Evolutionary conservation across 768 basidiomycete genomes (phyloP).

Genomic region (Asterophora parasitica): DNA sequence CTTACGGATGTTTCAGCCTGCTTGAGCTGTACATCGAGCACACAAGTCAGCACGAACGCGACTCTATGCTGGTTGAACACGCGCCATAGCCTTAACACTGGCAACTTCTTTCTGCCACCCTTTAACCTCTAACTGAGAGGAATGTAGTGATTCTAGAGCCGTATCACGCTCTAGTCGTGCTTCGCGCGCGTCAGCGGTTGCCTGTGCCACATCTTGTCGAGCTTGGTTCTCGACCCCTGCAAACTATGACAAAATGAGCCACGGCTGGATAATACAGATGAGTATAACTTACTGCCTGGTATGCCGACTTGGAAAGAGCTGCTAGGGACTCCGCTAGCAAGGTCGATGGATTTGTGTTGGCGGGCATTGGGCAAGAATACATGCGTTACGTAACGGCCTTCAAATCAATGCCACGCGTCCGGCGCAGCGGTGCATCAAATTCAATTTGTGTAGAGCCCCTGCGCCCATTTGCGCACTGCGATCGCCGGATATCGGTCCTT

Average conservation of each 20-base stretch:
- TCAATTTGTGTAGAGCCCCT: too few relatives aligned
- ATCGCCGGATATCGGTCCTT: too few relatives aligned
- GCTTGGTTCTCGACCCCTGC: conserved; percentile 52
- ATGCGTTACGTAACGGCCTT: too few relatives aligned
- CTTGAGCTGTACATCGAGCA: conserved; percentile 40
- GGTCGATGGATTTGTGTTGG: conserved; percentile 14
- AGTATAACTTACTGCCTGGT: conserved; percentile 19
- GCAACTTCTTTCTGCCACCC: conserved; percentile 42
- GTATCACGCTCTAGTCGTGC: conserved; percentile 47
- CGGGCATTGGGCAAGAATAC: conserved; percentile 7
- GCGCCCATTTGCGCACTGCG: too few relatives aligned
- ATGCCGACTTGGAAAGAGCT: conserved; percentile 18
- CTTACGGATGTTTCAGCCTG: conserved; percentile 56
- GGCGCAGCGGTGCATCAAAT: too few relatives aligned
- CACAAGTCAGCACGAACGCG: conserved; percentile 11
- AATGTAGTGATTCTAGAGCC: conserved; percentile 40
- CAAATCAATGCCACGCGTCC: conserved; percentile 10
- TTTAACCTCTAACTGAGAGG: conserved; percentile 39
- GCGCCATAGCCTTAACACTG: conserved; percentile 41
- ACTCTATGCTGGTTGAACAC: conserved; percentile 19
- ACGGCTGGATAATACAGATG: not conserved
- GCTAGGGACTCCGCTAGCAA: conserved; percentile 21
- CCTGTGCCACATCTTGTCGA: conserved; percentile 47
- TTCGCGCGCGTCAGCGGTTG: conserved; percentile 39
- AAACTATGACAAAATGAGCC: conserved; percentile 32